Evolutionary conservation across 345 rosid species (phyloP).

Genomic region (Corchorus olitorius): DNA sequence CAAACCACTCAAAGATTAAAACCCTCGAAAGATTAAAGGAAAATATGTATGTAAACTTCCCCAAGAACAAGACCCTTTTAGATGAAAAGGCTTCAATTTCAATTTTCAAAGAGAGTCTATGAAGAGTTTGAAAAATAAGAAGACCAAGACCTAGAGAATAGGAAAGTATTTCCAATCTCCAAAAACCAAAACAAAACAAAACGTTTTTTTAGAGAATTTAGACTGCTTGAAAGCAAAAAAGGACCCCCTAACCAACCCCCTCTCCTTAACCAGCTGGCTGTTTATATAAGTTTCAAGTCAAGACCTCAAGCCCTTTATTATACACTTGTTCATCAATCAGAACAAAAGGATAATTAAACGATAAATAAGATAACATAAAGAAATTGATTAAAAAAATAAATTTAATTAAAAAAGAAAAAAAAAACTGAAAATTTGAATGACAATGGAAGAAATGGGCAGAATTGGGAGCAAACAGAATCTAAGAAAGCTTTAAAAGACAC

Average conservation of each 20-base stretch:
- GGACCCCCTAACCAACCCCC: not conserved
- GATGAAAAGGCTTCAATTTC: not conserved
- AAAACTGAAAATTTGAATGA: too few relatives aligned
- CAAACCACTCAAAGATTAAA: not conserved
- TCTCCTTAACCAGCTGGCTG: not conserved
- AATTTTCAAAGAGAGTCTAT: not conserved
- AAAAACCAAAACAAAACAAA: too few relatives aligned
- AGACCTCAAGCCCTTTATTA: not conserved
- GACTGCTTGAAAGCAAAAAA: not conserved
- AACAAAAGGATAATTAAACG: not conserved
- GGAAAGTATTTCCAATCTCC: not conserved
- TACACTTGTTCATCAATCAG: not conserved
- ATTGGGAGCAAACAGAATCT: not conserved
- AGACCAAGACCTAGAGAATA: constrained; percentile 16
- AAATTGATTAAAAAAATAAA: not conserved
- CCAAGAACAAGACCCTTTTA: not conserved
- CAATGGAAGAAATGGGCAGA: not conserved
- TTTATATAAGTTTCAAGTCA: not conserved
- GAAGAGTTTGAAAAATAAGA: not conserved
- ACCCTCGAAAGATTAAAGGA: not conserved
- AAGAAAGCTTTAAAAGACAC: not conserved
- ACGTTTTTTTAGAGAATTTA: not conserved
- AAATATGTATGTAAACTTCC: not conserved
- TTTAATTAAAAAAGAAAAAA: too few relatives aligned
- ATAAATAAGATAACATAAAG: not conserved